A percentile compares a stretch with the other conserved stretches of the same genome.
Evolutionary conservation across 345 rosid genomes (phyloP).

Genomic region (Sisymbrium altissimum): DNA sequence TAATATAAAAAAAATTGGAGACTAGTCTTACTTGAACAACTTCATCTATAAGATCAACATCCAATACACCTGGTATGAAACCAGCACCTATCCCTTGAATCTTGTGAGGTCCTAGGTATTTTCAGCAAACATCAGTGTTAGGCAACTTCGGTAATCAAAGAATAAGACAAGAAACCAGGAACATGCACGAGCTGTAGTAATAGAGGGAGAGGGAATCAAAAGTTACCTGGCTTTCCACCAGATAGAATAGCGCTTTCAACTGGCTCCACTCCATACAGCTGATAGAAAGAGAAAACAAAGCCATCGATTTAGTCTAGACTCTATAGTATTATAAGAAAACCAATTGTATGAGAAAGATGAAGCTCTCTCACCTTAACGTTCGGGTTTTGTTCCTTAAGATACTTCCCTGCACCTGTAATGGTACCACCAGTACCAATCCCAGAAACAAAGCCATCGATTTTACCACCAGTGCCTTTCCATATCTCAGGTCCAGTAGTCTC

Average conservation of each 20-base stretch:
- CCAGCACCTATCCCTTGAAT: slow-evolving; percentile 98
- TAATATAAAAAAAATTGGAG: neutral
- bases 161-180: neutral
- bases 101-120: slow-evolving; percentile 75
- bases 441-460: slow-evolving; percentile 78
- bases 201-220: neutral
- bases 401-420: slow-evolving; percentile 81
- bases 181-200: neutral
- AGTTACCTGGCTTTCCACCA: slow-evolving; percentile 89
- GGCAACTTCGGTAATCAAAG: neutral
- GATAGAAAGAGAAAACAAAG: slow-evolving; percentile 7
- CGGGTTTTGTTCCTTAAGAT: slow-evolving; percentile 75
- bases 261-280: slow-evolving; percentile 88
- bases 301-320: no score
- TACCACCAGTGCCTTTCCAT: slow-evolving; percentile 83
- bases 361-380: slow-evolving; percentile 55
- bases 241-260: slow-evolving; percentile 73
- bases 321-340: no score
- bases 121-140: slow-evolving; percentile 22
- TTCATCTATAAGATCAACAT: slow-evolving; percentile 66
- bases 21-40: slow-evolving; percentile 63
- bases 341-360: neutral
- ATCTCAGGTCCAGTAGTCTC: slow-evolving; percentile 96
- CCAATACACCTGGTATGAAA: slow-evolving; percentile 82
- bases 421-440: slow-evolving; percentile 99